Evolutionary conservation across 2,329 filamentous ascomycete genomes (phyloP), one percentile per base, ranked within the genome.

Genomic region (Botrytis sinoallii): DNA sequence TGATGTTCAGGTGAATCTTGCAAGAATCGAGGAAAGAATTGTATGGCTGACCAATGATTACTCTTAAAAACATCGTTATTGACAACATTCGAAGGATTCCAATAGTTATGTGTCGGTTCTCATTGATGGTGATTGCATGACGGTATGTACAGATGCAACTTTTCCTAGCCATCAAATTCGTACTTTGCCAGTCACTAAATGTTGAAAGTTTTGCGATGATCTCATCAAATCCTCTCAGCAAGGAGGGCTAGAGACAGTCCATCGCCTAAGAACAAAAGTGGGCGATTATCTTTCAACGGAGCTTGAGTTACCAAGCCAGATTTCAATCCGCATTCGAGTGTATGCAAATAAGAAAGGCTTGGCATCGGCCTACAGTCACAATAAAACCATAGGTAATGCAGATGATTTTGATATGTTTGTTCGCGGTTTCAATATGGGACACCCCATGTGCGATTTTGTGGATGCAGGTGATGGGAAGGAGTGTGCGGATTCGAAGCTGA

Each of bases 401-500:
- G 75, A 75, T 10, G 75, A 75, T 0, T 76, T 85, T 57, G 73
- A 77, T 35, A 76, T 79, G 2, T 85, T 22, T 40, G 46, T 55
- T 55, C 82, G 82, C 29, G 84, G 83, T 0, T 84, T 85, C 78
- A 85, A 85, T 70, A 84, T 82, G 76, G 81, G 79, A 35, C 75
- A 81, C 66, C 70, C 78, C 1, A 71, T 82, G 32, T 84, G 81
- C 74, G 83, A 84, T 57, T 84, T 82, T 72, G 79, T 84, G 38
- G 83, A 85, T 77, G 83, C 82, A 16, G 84, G 83, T 9, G 80
- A 82, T 72, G 83, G 83, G 16, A 85, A 85, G 72, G 83, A 85
- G 74, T 84, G 83, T 65, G 78, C 83, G 2, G 84, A 85, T 76
- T 80, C 81, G 52, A 85, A 84, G 70, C 76, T 85, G 40, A 73